These are phyloP conservation scores for Suillus subalutaceus DNA, from an alignment of 768 basidiomycete genomes.

Conservation along the genomic window DNA sequence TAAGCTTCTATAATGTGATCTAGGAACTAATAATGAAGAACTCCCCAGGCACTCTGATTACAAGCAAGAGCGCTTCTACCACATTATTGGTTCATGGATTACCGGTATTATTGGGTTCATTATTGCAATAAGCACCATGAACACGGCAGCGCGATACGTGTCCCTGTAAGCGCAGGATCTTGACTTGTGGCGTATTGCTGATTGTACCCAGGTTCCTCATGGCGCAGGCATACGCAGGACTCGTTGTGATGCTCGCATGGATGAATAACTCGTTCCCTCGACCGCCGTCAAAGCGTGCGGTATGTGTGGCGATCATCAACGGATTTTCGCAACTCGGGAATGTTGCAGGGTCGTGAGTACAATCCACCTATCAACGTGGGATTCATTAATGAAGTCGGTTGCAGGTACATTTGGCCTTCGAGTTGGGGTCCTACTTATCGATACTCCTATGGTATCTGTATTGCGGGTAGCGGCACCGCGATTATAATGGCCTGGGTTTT, in stretches of 20 bases:
- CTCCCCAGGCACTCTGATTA: constrained; percentile 65
- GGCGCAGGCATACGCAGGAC: constrained; percentile 73
- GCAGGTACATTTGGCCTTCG: constrained; percentile 66
- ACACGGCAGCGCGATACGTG: constrained; percentile 63
- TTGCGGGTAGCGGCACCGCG: constrained; percentile 52
- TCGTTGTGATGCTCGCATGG: constrained; percentile 64
- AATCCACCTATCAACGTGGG: constrained; percentile 6
- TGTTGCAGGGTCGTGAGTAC: constrained; percentile 75
- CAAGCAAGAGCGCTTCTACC: constrained; percentile 70
- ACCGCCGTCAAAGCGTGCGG: constrained; percentile 83
- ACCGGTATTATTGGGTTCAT: constrained; percentile 70
- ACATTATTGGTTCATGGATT: constrained; percentile 56
- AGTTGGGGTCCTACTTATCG: constrained; percentile 73
- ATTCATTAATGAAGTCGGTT: constrained; percentile 7
- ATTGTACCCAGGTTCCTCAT: constrained; percentile 61
- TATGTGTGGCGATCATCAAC: constrained; percentile 81
- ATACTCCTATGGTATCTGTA: constrained; percentile 76
- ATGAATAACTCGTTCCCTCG: constrained; percentile 65
- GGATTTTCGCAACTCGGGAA: constrained; percentile 84
- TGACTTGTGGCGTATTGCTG: constrained; percentile 13
- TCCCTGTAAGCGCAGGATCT: constrained; percentile 48
- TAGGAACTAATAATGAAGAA: constrained; percentile 1
- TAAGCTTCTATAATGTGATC: constrained; percentile 24
- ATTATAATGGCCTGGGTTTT: constrained; percentile 56
- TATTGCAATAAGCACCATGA: constrained; percentile 67